Percentiles rank a stretch among this genome's conserved stretches.
Evolutionary conservation across 306 rosid genomes (phyloP).

Genomic region (Cicer pinnatifidum): DNA sequence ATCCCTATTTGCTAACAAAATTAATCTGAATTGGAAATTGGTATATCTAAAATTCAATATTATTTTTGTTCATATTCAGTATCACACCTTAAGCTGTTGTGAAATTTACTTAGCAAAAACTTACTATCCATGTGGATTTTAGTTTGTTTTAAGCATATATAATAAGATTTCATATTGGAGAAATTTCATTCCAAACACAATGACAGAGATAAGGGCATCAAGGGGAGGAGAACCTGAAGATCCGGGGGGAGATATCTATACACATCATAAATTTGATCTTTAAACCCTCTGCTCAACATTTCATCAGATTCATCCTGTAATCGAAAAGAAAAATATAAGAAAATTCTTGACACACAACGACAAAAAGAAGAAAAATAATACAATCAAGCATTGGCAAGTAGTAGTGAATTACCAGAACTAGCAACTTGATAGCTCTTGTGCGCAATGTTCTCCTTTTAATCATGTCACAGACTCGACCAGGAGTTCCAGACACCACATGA

Average conservation of each 20-base stretch:
- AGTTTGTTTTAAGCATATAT: neutral
- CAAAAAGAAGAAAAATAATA: neutral
- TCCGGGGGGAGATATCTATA: slow-evolving; percentile 99
- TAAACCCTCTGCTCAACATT: slow-evolving; percentile 99
- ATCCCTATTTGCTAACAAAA: neutral
- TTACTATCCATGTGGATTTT: slow-evolving; percentile 1
- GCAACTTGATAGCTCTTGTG: slow-evolving; percentile 84
- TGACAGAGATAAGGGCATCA: neutral
- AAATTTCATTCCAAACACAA: slow-evolving; percentile 13
- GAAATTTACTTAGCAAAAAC: neutral
- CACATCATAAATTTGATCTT: slow-evolving; percentile 97
- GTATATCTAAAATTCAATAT: neutral
- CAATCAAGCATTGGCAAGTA: neutral
- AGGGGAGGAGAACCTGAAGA: slow-evolving; percentile 77
- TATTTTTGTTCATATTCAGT: neutral
- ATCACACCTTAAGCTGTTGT: neutral
- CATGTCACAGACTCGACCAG: slow-evolving; percentile 98
- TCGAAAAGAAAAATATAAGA: slow-evolving; percentile 1
- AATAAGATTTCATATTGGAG: neutral
- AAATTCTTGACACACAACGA: neutral
- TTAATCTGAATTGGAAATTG: neutral
- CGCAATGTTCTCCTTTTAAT: slow-evolving; percentile 95
- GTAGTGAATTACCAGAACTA: slow-evolving; percentile 65
- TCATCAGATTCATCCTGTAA: slow-evolving; percentile 97
- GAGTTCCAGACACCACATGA: slow-evolving; percentile 98